Evolutionary conservation across 257 asterid genomes (phyloP).

Genomic region (Salvia splendens): DNA sequence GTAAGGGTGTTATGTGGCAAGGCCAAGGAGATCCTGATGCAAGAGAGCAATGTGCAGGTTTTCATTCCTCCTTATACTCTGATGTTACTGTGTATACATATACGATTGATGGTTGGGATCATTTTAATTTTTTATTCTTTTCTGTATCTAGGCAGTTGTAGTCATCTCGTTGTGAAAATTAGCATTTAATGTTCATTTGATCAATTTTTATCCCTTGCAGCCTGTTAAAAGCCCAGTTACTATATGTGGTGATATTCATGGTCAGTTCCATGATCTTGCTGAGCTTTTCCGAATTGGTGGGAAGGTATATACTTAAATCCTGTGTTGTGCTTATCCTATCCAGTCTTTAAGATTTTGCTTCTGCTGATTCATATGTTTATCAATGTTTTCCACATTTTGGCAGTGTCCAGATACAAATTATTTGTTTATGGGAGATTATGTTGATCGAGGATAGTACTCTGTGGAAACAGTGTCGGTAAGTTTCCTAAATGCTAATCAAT

Average conservation of each 20-base stretch:
- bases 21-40: conserved; percentile 79
- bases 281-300: conserved; percentile 89
- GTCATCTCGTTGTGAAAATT: conserved; percentile 9
- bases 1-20: conserved; percentile 69
- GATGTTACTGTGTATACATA: neutral
- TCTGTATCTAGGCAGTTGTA: conserved; percentile 9
- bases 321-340: conserved; percentile 21
- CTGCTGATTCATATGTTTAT: conserved; percentile 1
- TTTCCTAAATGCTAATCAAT: neutral
- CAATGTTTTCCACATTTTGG: conserved; percentile 29
- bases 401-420: conserved; percentile 90
- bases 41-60: conserved; percentile 82
- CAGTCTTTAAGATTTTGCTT: conserved; percentile 16
- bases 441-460: conserved; percentile 85
- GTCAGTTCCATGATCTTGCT: conserved; percentile 87
- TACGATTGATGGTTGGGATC: conserved; percentile 15
- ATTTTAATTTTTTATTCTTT: neutral
- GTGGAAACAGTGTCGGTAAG: conserved; percentile 74
- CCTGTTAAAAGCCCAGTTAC: conserved; percentile 92
- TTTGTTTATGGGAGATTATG: conserved; percentile 92
- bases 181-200: neutral
- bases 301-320: conserved; percentile 45
- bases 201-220: conserved; percentile 42
- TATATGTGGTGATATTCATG: conserved; percentile 88
- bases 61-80: conserved; percentile 4